Evolutionary conservation across 805 yeast genomes (phyloP).

Genomic region (Saturnispora hagleri): DNA sequence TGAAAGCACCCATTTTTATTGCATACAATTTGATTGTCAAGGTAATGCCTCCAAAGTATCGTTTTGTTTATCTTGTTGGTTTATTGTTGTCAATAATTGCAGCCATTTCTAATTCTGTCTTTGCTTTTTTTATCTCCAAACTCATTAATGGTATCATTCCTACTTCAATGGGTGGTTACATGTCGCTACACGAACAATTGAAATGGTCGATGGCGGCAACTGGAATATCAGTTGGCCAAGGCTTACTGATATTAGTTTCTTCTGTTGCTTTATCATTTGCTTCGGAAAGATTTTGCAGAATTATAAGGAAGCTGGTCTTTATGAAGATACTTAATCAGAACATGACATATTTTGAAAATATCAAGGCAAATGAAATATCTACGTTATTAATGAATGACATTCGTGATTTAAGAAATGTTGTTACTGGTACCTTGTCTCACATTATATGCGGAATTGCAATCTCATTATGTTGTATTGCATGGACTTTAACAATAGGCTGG

Average conservation of each 20-base stretch:
- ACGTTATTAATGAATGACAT: constrained; percentile 73
- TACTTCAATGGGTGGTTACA: constrained; percentile 21
- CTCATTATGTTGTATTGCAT: constrained; percentile 51
- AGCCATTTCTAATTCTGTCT: constrained; percentile 64
- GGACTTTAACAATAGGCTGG: constrained; percentile 84
- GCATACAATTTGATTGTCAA: constrained; percentile 6
- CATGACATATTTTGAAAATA: constrained; percentile 40
- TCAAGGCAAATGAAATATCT: constrained; percentile 43
- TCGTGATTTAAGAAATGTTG: constrained; percentile 61
- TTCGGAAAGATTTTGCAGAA: constrained; percentile 60
- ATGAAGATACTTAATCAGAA: constrained; percentile 41
- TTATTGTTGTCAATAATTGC: constrained; percentile 41
- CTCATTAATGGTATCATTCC: constrained; percentile 58
- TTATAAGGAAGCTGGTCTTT: constrained; percentile 43
- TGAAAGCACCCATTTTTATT: constrained; percentile 7
- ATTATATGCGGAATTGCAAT: constrained; percentile 45
- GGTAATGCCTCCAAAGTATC: constrained; percentile 9
- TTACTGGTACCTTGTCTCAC: constrained; percentile 53
- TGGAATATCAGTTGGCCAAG: constrained; percentile 55
- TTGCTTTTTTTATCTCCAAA: constrained; percentile 69
- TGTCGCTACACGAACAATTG: constrained; percentile 25
- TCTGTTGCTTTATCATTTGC: constrained; percentile 42
- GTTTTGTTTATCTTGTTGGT: constrained; percentile 37
- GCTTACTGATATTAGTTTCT: constrained; percentile 43
- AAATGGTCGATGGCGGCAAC: constrained; percentile 67